Evolutionary conservation across 306 rosid genomes (phyloP).

Genomic region (Fragaria vesca): DNA sequence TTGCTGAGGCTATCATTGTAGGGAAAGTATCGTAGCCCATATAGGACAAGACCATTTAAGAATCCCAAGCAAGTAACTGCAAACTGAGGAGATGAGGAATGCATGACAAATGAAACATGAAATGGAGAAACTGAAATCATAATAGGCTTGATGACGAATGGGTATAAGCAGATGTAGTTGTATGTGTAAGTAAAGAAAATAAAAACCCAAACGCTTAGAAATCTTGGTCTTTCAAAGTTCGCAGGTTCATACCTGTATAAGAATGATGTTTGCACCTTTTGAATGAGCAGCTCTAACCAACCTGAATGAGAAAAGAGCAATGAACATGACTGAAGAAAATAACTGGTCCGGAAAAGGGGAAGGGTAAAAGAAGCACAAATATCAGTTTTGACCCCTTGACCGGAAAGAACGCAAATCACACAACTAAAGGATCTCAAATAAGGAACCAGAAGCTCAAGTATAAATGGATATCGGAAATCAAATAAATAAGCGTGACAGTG

Average conservation of each 20-base stretch:
- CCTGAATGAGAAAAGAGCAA: constrained; percentile 41
- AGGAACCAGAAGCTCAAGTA: not conserved
- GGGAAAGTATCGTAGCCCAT: not conserved
- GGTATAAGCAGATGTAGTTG: not conserved
- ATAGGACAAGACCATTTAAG: not conserved
- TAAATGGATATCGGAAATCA: not conserved
- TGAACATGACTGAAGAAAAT: not conserved
- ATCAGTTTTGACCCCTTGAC: not conserved
- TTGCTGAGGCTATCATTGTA: not conserved
- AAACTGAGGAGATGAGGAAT: not conserved
- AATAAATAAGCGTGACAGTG: not conserved
- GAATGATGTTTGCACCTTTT: constrained; percentile 80
- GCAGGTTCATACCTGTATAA: constrained; percentile 66
- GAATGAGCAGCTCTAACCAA: constrained; percentile 83
- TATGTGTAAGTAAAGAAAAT: not conserved
- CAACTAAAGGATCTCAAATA: not conserved
- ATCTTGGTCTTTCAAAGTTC: not conserved
- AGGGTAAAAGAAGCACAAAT: not conserved
- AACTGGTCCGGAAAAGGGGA: not conserved
- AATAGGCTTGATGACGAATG: not conserved
- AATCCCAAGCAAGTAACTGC: not conserved
- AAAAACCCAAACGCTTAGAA: too few relatives aligned
- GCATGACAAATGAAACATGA: not conserved
- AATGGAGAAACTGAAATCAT: not conserved
- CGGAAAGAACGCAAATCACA: not conserved